Evolutionary conservation across 257 asterid species (phyloP).

Genomic region (Solanum pinnatisectum): DNA sequence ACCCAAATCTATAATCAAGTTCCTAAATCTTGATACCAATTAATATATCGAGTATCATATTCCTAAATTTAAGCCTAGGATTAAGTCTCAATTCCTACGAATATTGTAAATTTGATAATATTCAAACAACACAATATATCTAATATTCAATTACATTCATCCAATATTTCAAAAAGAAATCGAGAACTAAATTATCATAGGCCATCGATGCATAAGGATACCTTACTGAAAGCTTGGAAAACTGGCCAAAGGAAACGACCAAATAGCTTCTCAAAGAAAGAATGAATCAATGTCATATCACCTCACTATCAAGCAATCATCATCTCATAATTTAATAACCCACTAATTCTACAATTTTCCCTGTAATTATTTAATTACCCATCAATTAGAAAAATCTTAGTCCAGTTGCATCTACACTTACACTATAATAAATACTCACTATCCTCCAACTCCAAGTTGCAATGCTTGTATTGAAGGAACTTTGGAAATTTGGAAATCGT

Average conservation of each 20-base stretch:
- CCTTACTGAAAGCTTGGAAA: neutral
- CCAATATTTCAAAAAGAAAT: neutral
- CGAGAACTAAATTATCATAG: neutral
- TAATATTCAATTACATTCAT: neutral
- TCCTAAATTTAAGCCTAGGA: neutral
- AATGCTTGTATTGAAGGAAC: too few species aligned
- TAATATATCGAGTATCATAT: neutral
- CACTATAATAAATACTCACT: too few species aligned
- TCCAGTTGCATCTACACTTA: too few species aligned
- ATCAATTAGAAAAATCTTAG: too few species aligned
- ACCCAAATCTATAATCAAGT: neutral
- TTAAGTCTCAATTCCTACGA: neutral
- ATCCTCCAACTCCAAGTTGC: too few species aligned
- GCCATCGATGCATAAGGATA: neutral
- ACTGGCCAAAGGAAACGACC: neutral
- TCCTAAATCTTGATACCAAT: neutral
- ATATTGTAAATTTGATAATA: neutral
- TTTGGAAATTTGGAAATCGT: too few species aligned
- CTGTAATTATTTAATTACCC: too few species aligned
- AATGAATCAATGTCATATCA: too few species aligned
- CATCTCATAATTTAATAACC: too few species aligned
- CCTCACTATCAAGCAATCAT: too few species aligned
- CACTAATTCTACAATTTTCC: too few species aligned
- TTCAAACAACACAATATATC: neutral
- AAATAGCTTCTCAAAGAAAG: too few species aligned